A percentile compares a stretch with the other conserved stretches of the same genome.
Conservation (phyloP, 495 filamentous ascomycete species). For the Penicillium alfredii region DNA sequence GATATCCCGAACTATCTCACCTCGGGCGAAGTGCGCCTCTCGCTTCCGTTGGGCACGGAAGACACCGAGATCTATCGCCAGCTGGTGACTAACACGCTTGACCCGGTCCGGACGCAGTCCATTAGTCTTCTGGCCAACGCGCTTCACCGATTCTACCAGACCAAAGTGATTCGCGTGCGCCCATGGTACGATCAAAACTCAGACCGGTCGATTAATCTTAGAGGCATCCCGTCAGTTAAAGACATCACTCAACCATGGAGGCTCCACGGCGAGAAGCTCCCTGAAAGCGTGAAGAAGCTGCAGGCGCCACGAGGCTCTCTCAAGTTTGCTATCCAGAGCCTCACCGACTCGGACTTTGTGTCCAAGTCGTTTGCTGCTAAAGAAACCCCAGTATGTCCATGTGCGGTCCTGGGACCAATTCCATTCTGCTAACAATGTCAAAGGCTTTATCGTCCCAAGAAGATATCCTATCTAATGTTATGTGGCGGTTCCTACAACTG, state of each 20-base stretch:
- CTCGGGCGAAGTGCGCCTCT: slow-evolving; percentile 65
- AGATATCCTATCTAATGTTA: slow-evolving; percentile 69
- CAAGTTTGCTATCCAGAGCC: slow-evolving; percentile 44
- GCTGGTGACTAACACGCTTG: slow-evolving; percentile 66
- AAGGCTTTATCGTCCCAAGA: slow-evolving; percentile 47
- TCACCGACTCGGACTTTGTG: slow-evolving; percentile 61
- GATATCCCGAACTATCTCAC: slow-evolving; percentile 76
- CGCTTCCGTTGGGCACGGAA: slow-evolving; percentile 74
- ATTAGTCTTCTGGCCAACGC: slow-evolving; percentile 69
- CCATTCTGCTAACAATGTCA: slow-evolving; percentile 7
- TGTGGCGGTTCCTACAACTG: slow-evolving; percentile 86
- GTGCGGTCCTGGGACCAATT: neutral
- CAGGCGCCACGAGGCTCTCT: slow-evolving; percentile 37
- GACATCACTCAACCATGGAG: slow-evolving; percentile 67
- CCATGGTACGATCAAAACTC: slow-evolving; percentile 80
- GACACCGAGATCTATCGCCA: slow-evolving; percentile 73
- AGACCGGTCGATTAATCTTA: slow-evolving; percentile 59
- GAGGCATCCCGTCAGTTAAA: slow-evolving; percentile 53
- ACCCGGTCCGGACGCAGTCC: slow-evolving; percentile 65
- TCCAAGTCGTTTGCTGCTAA: slow-evolving; percentile 52
- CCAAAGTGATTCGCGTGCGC: slow-evolving; percentile 64
- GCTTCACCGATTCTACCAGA: slow-evolving; percentile 73
- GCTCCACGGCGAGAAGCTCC: slow-evolving; percentile 49
- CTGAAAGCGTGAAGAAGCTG: slow-evolving; percentile 37
- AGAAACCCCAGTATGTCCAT: slow-evolving; percentile 31